phyloP scores from a whole-genome alignment of 148 eudicot genomes.

The Persicaria maculosa region DNA sequence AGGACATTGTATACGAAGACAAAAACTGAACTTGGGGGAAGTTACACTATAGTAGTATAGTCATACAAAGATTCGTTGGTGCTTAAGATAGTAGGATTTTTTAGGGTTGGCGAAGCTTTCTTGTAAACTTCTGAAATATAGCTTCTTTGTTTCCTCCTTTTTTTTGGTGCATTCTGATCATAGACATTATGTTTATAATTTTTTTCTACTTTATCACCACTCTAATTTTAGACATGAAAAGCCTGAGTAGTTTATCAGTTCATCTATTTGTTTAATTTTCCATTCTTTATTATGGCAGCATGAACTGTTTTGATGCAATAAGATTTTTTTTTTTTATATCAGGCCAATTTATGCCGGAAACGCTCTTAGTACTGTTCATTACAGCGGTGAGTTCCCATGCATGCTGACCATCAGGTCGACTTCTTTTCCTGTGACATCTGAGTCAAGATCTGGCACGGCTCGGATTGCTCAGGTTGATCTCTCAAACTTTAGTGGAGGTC shows the following conservation, averaged over 20 bases:
- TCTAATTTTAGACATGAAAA: neutral
- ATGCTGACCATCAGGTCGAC: conserved; percentile 82
- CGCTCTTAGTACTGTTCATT: conserved; percentile 80
- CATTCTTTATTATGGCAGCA: neutral
- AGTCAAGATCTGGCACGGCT: conserved; percentile 43
- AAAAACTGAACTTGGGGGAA: neutral
- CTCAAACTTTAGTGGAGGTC: conserved; percentile 81
- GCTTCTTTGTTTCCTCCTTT: no score
- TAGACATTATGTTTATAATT: neutral
- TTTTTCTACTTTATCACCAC: neutral
- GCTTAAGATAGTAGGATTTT: neutral
- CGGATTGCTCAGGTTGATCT: conserved; percentile 77
- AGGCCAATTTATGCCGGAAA: conserved; percentile 99
- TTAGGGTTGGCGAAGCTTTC: neutral
- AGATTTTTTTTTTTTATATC: conserved; percentile 18
- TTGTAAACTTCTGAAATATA: no score
- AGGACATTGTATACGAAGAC: neutral
- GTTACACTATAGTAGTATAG: neutral
- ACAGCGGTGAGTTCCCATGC: conserved; percentile 70
- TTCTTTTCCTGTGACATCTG: conserved; percentile 60
- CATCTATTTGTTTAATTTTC: no score
- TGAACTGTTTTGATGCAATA: neutral
- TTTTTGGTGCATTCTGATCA: neutral
- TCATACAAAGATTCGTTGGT: neutral
- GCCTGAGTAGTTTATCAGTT: neutral